Base-by-base conservation (phyloP, 75 land plant species). In the Pinus albicaulis region DNA sequence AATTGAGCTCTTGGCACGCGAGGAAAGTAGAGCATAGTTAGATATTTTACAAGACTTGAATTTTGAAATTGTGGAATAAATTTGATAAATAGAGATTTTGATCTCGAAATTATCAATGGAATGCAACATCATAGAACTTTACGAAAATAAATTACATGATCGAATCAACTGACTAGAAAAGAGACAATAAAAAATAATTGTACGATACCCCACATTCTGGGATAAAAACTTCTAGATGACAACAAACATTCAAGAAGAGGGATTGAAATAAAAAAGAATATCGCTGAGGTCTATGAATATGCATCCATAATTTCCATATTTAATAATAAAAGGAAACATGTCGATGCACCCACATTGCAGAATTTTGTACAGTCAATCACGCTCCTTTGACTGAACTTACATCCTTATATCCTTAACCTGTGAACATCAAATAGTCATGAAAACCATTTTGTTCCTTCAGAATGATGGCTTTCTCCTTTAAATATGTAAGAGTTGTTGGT, bases 381-480 rank as follows among this genome's bases (percentile, higher is more conserved):
- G 10, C 44, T 65, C 17, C 69, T 28, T 15, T 17, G 44, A 19
- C 68, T 17, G n/a, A n/a, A 36, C 48, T 20, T 66, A 1, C 41
- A 66, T 4, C 48, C 26, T 66, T 34, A 8, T 41, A 31, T 3
- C 1, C 38, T 41, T 31, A 13, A 64, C 68, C 22, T 66, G 70
- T 34, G 41, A 66, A 36, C 34, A 44, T 36, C 36, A 6, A 12
- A 66, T 36, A 19, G 70, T 66, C 70, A 66, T 7, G 36, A 66
- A 34, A 66, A 34, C 70, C 70, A 5, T 10, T 34, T 11, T 66
- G 70, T 16, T 34, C 44, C 20, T 66, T 48, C 70, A 66, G 70
- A 36, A 66, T 66, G 36, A 66, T 36, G 8, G 44, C 36, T 66
- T 36, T 66, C 70, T 19, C n/a, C 70, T 66, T 66, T 66, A 41